These are phyloP conservation scores for Boletales sp. DNA, from an alignment of 768 basidiomycete species.

Conservation along the genomic window DNA sequence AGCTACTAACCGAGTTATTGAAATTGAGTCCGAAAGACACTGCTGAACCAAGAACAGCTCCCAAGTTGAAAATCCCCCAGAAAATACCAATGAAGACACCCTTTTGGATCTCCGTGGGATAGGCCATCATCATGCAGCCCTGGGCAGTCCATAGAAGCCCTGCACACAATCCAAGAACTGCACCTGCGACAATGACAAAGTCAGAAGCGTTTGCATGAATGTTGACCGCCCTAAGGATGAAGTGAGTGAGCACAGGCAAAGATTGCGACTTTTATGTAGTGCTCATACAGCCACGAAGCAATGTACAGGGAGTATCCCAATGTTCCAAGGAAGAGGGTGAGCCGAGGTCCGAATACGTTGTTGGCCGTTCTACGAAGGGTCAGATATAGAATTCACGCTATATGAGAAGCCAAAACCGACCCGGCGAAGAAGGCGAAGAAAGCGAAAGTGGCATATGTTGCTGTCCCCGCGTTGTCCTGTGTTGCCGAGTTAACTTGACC, in stretches of 20 bases:
- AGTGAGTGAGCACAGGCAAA: background rate
- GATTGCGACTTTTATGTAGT: background rate
- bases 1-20: slow-evolving; percentile 48
- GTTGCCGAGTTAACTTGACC: slow-evolving; percentile 67
- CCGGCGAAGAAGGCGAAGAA: slow-evolving; percentile 66
- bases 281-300: slow-evolving; percentile 61
- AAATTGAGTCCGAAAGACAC: slow-evolving; percentile 74
- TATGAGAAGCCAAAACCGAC: slow-evolving; percentile 33
- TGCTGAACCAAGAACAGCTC: slow-evolving; percentile 73
- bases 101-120: slow-evolving; percentile 77
- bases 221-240: slow-evolving; percentile 54
- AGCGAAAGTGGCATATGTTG: slow-evolving; percentile 65
- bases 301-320: slow-evolving; percentile 76
- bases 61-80: slow-evolving; percentile 83
- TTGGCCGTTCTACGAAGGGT: slow-evolving; percentile 57
- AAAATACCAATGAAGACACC: slow-evolving; percentile 76
- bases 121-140: slow-evolving; percentile 81
- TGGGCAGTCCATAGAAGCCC: slow-evolving; percentile 80
- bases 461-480: slow-evolving; percentile 65
- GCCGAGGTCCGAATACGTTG: slow-evolving; percentile 73
- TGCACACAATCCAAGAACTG: slow-evolving; percentile 69
- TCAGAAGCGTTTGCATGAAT: slow-evolving; percentile 57
- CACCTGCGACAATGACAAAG: slow-evolving; percentile 71
- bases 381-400: background rate
- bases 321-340: slow-evolving; percentile 73